Percentiles rank a stretch among this genome's conserved stretches.
Conservation (phyloP, 2,329 filamentous ascomycete species). For the Colletotrichum siamense region DNA sequence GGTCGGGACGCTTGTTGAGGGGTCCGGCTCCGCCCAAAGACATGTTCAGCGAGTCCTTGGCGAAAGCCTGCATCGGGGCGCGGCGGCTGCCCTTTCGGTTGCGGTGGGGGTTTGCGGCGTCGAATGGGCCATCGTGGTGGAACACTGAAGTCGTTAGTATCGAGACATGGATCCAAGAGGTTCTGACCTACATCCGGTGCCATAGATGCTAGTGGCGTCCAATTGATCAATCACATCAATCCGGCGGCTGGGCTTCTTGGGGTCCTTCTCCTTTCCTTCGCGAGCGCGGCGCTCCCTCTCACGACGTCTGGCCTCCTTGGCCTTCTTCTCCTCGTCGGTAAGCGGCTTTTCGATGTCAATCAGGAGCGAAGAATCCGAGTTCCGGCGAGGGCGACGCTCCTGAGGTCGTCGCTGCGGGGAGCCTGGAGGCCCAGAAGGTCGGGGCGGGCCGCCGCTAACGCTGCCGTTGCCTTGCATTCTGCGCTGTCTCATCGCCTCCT, state of each 20-base stretch:
- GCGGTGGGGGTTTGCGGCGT: slow-evolving; percentile 92
- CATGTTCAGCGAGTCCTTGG: slow-evolving; percentile 91
- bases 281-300: slow-evolving; percentile 58
- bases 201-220: slow-evolving; percentile 95
- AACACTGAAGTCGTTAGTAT: slow-evolving; percentile 67
- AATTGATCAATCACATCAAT: slow-evolving; percentile 96
- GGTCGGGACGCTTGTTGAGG: slow-evolving; percentile 79
- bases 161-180: not conserved
- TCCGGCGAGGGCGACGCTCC: slow-evolving; percentile 67
- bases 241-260: slow-evolving; percentile 53
- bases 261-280: slow-evolving; percentile 53
- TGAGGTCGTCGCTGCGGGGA: slow-evolving; percentile 43
- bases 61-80: slow-evolving; percentile 96
- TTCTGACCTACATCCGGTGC: slow-evolving; percentile 76
- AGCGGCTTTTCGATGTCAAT: slow-evolving; percentile 61
- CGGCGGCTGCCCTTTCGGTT: slow-evolving; percentile 83
- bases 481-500: slow-evolving; percentile 64
- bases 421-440: slow-evolving; percentile 34
- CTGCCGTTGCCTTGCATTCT: slow-evolving; percentile 41
- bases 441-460: slow-evolving; percentile 33
- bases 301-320: slow-evolving; percentile 53
- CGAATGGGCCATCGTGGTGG: slow-evolving; percentile 97
- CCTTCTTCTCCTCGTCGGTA: slow-evolving; percentile 64
- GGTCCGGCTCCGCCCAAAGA: slow-evolving; percentile 87
- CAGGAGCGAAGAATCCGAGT: slow-evolving; percentile 80